phyloP scores from a whole-genome alignment of 371 early-diverging fungal genomes.

The Saksenaea oblongispora region DNA sequence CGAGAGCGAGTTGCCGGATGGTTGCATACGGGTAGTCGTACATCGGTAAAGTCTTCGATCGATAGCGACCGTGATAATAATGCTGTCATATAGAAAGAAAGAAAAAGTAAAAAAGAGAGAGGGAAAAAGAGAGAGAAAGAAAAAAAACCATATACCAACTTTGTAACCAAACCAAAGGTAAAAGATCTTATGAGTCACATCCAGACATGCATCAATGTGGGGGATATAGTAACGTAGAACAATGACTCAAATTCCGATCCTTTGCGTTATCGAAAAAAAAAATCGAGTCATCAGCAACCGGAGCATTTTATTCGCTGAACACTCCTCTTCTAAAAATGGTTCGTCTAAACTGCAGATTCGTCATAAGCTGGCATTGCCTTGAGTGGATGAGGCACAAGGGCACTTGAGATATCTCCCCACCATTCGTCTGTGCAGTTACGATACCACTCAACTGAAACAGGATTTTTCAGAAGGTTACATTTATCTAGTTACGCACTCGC shows the following conservation, averaged over 20 bases:
- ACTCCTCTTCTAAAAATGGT: background rate
- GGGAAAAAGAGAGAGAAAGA: background rate
- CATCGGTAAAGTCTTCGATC: background rate
- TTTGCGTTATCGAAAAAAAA: conserved; percentile 1
- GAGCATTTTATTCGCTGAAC: conserved; percentile 2
- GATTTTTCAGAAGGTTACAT: background rate
- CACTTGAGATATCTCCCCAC: conserved; percentile 65
- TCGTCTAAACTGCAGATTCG: conserved; percentile 7
- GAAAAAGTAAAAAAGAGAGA: background rate
- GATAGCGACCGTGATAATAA: background rate
- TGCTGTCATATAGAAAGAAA: background rate
- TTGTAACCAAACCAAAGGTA: background rate
- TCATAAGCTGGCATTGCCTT: conserved; percentile 46
- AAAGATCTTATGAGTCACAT: background rate
- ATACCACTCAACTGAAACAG: conserved; percentile 62
- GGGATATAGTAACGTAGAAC: background rate
- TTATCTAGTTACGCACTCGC: background rate
- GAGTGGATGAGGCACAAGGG: conserved; percentile 56
- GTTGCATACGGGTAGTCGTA: background rate
- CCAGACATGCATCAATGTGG: background rate
- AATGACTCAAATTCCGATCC: conserved; percentile 2
- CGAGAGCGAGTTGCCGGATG: background rate
- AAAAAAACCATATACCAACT: background rate
- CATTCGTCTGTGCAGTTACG: conserved; percentile 54
- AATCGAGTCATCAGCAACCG: conserved; percentile 1